Evolutionary conservation across 805 yeast species (phyloP).

Genomic region (Starmerella apis): DNA sequence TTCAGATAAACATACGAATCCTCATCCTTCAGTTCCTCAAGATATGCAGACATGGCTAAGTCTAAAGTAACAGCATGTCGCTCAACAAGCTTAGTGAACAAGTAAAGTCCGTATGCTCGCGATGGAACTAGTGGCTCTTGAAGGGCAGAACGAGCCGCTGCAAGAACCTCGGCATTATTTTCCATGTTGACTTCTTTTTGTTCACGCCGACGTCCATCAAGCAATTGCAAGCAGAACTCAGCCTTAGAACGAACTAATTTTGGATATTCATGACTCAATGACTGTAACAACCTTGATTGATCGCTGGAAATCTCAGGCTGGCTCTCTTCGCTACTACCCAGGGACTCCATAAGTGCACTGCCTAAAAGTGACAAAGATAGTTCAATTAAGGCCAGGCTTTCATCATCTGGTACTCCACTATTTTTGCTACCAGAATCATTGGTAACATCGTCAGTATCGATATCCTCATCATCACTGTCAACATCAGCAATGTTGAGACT

Average conservation of each 20-base stretch:
- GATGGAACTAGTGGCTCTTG: constrained; percentile 75
- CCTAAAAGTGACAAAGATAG: constrained; percentile 30
- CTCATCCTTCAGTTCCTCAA: constrained; percentile 55
- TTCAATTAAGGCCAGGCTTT: constrained; percentile 25
- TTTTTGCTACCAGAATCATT: constrained; percentile 16
- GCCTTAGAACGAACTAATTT: constrained; percentile 21
- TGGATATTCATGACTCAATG: neutral
- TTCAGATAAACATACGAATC: constrained; percentile 85
- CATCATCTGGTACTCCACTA: constrained; percentile 22
- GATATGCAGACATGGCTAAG: constrained; percentile 50
- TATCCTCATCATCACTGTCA: constrained; percentile 16
- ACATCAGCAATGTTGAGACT: constrained; percentile 21
- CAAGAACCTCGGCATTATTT: constrained; percentile 29
- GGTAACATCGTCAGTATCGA: constrained; percentile 17
- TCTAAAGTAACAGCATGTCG: constrained; percentile 39
- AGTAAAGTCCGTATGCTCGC: constrained; percentile 71
- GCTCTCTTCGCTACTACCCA: constrained; percentile 11
- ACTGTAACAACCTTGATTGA: neutral
- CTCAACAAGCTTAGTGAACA: constrained; percentile 47
- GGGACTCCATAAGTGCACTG: constrained; percentile 28
- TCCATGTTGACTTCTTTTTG: constrained; percentile 16
- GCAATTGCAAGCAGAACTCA: constrained; percentile 19
- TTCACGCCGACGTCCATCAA: constrained; percentile 6
- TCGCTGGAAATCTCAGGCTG: constrained; percentile 17
- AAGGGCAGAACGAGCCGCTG: constrained; percentile 54